phyloP scores from a whole-genome alignment of 139 green algal species.

The Chlorella sp. region DNA sequence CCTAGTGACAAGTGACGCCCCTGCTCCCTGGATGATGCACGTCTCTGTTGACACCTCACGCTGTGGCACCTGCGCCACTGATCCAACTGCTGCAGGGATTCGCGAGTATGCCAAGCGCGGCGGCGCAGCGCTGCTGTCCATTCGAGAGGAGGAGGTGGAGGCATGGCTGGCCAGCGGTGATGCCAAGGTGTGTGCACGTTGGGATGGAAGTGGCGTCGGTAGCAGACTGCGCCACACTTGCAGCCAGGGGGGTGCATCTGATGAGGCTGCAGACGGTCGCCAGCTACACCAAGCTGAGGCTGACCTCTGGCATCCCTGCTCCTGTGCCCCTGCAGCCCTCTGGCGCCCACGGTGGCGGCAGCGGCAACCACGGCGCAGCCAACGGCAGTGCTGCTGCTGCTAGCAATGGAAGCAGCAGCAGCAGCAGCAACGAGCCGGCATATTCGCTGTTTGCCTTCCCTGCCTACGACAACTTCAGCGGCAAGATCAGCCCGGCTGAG shows the following conservation, averaged over 20 bases:
- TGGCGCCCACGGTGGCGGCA: not conserved
- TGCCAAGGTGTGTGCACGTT: not conserved
- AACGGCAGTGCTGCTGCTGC: not conserved
- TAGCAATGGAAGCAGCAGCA: not conserved
- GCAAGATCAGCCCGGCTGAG: slow-evolving; percentile 47
- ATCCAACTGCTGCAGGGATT: slow-evolving; percentile 30
- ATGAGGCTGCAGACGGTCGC: too few relatives aligned
- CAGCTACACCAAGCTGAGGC: too few relatives aligned
- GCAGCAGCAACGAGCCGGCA: not conserved
- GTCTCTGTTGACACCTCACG: not conserved
- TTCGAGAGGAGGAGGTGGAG: slow-evolving; percentile 48
- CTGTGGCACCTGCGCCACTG: not conserved
- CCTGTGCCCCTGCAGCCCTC: too few relatives aligned
- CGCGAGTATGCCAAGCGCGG: slow-evolving; percentile 69
- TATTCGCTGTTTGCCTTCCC: slow-evolving; percentile 79
- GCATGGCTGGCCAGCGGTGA: slow-evolving; percentile 40
- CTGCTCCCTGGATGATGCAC: too few relatives aligned
- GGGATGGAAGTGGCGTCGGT: too few relatives aligned
- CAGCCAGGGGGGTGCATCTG: too few relatives aligned
- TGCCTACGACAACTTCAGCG: slow-evolving; percentile 79
- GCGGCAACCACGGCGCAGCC: not conserved
- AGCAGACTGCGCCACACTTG: too few relatives aligned
- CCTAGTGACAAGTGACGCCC: too few relatives aligned
- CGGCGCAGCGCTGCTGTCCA: slow-evolving; percentile 54
- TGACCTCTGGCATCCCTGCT: not conserved